A percentile compares a stretch with the other conserved stretches of the same genome.
phyloP scores from a whole-genome alignment of 78 protist species.

The Capsaspora owczarzaki region DNA sequence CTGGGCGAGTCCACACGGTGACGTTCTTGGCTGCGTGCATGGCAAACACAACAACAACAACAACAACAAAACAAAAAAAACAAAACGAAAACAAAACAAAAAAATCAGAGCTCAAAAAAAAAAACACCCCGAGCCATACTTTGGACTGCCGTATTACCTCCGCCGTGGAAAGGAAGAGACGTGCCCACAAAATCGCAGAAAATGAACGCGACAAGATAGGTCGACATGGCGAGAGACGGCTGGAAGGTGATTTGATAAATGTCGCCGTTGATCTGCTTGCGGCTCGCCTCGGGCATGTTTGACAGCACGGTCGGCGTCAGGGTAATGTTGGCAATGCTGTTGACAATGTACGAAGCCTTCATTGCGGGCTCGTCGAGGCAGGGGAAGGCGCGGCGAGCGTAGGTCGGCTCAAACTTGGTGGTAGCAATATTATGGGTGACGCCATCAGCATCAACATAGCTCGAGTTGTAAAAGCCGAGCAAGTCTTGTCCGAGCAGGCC shows the following conservation, averaged over 20 bases:
- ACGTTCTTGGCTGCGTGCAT: neutral
- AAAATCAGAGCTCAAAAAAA: too few relatives aligned
- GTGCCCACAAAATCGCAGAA: neutral
- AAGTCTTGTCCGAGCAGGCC: too few relatives aligned
- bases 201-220: constrained; percentile 15
- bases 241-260: neutral
- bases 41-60: too few relatives aligned
- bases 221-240: neutral
- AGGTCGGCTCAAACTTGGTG: constrained; percentile 16
- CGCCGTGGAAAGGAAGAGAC: neutral
- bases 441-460: neutral
- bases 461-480: neutral
- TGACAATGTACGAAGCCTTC: constrained; percentile 4
- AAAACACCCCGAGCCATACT: too few relatives aligned
- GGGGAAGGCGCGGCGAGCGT: constrained; percentile 26
- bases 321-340: too few relatives aligned
- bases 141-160: too few relatives aligned
- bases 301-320: neutral
- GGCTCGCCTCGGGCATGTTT: neutral
- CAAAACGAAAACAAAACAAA: too few relatives aligned
- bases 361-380: constrained; percentile 33
- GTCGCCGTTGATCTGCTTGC: neutral
- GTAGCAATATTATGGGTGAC: neutral
- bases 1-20: constrained; percentile 24
- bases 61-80: too few relatives aligned